Evolutionary conservation across 2,329 filamentous ascomycete species (phyloP), one percentile per base, ranked within the genome.

Genomic region (Teratosphaeria destructans): DNA sequence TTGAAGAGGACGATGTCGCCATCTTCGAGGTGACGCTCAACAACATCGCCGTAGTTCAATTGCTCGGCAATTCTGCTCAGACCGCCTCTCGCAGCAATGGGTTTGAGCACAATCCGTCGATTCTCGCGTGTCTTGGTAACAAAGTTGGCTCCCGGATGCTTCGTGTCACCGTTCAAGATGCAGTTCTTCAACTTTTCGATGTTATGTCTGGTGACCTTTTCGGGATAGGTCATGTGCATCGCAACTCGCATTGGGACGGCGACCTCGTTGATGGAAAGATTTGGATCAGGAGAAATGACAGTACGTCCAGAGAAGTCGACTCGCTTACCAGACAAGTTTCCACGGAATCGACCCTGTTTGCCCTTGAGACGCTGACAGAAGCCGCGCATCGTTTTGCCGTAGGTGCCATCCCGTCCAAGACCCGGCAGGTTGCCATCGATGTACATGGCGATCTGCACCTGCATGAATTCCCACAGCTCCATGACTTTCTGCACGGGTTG

Each of bases 381-480:
- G 19, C 94, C 94, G 67, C 94, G 85, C 68, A 94, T 95, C 0
- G 89, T 84, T 73, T 95, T 96, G 60, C 90, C 89, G 61, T 91
- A 87, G 8, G 90, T 89, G 12, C 87, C 87, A 68, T 95, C 90
- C 67, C 92, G 87, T 29, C 70, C 70, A n/a, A 99, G 81, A 32
- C 93, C 93, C 0, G 94, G 94, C 2, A 95, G 86, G 67, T 96
- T 92, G 64, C 92, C 96, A 77, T 99, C 97, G 73, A 99, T 93
- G 72, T 99, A 97, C 81, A 97, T 91, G 62, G 93, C 94, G 61
- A 97, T 89, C 70, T 97, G 92, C 8, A 96, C 82, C 70, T 97
- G 93, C 62, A 99, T 78, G 69, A 93, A 97, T 71, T 99, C 94
- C 94, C 94, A 99, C 68, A 96, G 91, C 72, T 99, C 94, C 86